Evolutionary conservation across 2,329 filamentous ascomycete genomes (phyloP), one percentile per base, ranked within the genome.

Genomic region (Cladosporium sphaerospermum): DNA sequence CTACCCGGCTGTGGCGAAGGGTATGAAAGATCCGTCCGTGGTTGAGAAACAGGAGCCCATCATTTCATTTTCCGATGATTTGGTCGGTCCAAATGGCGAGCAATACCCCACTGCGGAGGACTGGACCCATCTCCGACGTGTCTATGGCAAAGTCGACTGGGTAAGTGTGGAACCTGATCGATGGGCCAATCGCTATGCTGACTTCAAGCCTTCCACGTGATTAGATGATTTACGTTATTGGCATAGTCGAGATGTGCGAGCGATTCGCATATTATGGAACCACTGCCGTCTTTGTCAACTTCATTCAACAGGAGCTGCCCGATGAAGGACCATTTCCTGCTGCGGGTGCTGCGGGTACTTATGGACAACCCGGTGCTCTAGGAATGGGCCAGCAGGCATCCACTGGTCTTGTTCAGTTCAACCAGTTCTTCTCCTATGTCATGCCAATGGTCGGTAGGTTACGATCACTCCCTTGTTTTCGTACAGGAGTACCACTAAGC

Each of bases 201-300:
- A 28, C 23, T 7, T 7, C 23, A 28, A 5, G 23, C 23, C 32
- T 64, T 75, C 14, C n/a, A 14, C 4, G 23, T 28, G 3, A n/a
- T 34, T 13, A 51, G 48, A 49, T 72, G 70, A 61, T 68, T 68
- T 32, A 73, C 73, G 19, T 77, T 74, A 71, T 78, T 48, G 74
- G 74, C 14, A 61, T 76, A 28, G 73, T 77, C 43, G 75, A 77
- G 61, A 63, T 77, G 3, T 75, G 73, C 64, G 75, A 77, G 60
- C 70, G 75, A 9, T 77, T 76, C 60, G 70, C 71, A n/a, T 78
- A 65, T 58, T 67, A 67, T 53, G 66, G 66, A 6, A 67, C 75
- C 1, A 72, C 71, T 1, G 74, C 72, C 0, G n/a, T 18, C 43
- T 40, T 77, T 56, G 73, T 76, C 56, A 77, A 77, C 58, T 77